Evolutionary conservation across 2,329 filamentous ascomycete species (phyloP).

Genomic region (Penicillium sp.): DNA sequence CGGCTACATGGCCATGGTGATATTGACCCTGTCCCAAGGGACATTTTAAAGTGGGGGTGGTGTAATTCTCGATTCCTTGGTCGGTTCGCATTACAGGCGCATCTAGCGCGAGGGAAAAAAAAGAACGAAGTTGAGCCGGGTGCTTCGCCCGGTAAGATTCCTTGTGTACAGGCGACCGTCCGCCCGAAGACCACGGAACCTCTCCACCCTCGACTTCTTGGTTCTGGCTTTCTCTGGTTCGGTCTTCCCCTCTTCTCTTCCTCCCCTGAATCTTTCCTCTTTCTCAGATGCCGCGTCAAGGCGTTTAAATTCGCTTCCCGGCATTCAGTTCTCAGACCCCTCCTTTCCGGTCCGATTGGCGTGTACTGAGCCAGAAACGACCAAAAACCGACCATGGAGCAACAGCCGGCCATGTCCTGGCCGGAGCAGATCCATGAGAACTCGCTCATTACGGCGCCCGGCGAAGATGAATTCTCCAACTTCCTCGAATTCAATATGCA

Average conservation of each 20-base stretch:
- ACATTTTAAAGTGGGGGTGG: background rate
- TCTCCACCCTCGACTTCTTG: constrained; percentile 2
- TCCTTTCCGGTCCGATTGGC: background rate
- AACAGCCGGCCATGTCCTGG: constrained; percentile 41
- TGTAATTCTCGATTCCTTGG: background rate
- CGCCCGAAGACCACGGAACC: constrained; percentile 9
- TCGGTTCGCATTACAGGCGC: constrained; percentile 4
- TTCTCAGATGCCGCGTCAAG: background rate
- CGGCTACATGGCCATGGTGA: too few species aligned
- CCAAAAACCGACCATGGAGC: constrained; percentile 36
- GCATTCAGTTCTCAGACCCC: background rate
- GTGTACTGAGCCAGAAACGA: background rate
- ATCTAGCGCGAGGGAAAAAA: constrained; percentile 12
- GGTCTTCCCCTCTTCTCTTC: background rate
- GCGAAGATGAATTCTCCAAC: constrained; percentile 50
- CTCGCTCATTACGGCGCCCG: constrained; percentile 37
- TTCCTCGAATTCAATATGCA: constrained; percentile 50
- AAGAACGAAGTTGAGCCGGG: background rate
- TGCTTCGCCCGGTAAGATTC: background rate
- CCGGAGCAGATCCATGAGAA: constrained; percentile 40
- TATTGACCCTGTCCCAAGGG: background rate
- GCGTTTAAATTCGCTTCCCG: background rate
- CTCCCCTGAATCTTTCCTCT: background rate
- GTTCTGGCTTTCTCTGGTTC: background rate
- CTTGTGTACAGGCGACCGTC: constrained; percentile 4